Conservation (phyloP, 805 yeast species). For the Isabelozyma gotoi region DNA sequence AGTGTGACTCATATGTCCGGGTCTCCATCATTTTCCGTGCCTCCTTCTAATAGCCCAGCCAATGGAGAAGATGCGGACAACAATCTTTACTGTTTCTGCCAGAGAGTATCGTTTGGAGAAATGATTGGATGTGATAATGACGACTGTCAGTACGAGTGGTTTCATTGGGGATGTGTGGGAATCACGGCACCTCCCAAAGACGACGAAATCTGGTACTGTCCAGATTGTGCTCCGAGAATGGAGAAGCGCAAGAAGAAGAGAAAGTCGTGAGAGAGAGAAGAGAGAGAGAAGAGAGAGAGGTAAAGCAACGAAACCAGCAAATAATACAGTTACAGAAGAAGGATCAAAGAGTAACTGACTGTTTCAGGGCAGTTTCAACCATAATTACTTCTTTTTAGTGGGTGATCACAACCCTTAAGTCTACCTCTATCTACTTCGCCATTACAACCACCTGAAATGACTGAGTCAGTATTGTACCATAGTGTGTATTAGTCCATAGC, state of each 20-base stretch:
- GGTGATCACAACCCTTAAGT: too few species aligned
- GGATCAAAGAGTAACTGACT: too few species aligned
- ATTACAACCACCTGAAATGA: too few species aligned
- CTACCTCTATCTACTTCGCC: too few species aligned
- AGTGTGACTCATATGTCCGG: neutral
- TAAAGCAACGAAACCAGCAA: too few species aligned
- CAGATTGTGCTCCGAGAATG: slow-evolving; percentile 64
- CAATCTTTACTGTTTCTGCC: slow-evolving; percentile 81
- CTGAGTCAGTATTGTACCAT: too few species aligned
- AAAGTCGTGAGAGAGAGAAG: slow-evolving; percentile 15
- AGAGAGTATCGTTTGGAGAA: slow-evolving; percentile 90
- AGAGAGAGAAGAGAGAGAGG: too few species aligned
- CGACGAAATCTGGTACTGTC: slow-evolving; percentile 83
- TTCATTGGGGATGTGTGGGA: slow-evolving; percentile 94
- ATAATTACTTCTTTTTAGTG: too few species aligned
- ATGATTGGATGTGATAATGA: slow-evolving; percentile 97
- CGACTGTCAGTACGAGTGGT: slow-evolving; percentile 90
- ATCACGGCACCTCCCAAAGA: slow-evolving; percentile 85
- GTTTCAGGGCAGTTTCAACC: too few species aligned
- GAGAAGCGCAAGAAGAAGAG: slow-evolving; percentile 44
- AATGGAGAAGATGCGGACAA: slow-evolving; percentile 45
- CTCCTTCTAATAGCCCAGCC: slow-evolving; percentile 11
- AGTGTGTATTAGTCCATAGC: too few species aligned
- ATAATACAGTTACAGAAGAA: too few species aligned
- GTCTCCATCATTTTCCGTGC: neutral